phyloP scores from a whole-genome alignment of 2,329 filamentous ascomycete species.

The Polychaeton citri region DNA sequence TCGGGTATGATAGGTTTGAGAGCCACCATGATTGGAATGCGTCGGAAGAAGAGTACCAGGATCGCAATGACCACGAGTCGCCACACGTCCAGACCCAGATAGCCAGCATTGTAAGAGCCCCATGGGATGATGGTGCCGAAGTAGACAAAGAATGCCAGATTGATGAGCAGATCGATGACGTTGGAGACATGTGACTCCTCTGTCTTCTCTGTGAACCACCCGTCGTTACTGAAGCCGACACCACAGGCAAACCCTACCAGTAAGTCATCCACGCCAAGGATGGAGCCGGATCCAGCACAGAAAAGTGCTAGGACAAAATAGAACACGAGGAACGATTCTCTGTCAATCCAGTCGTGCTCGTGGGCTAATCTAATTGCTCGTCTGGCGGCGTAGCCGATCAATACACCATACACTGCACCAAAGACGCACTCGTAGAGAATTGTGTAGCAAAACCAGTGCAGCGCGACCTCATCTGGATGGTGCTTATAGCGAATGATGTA shows the following conservation, averaged over 20 bases:
- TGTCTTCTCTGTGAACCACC: conserved; percentile 96
- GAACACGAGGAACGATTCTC: conserved; percentile 95
- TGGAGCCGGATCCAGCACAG: conserved; percentile 82
- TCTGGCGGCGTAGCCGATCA: conserved; percentile 76
- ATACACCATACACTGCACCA: conserved; percentile 76
- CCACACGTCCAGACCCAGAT: conserved; percentile 71
- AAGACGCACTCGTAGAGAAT: conserved; percentile 94
- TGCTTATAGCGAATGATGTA: conserved; percentile 77
- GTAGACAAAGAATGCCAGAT: conserved; percentile 96
- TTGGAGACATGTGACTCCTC: conserved; percentile 98
- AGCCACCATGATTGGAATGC: conserved; percentile 84
- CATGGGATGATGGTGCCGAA: conserved; percentile 95
- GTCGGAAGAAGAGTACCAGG: conserved; percentile 86
- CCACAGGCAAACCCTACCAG: conserved; percentile 89
- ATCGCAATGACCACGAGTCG: conserved; percentile 85
- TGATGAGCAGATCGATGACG: conserved; percentile 94
- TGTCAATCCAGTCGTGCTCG: conserved; percentile 71
- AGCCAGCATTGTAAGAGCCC: conserved; percentile 62
- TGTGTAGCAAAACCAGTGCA: conserved; percentile 80
- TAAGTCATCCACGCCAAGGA: conserved; percentile 84
- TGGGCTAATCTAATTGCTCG: conserved; percentile 85
- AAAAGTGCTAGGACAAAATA: conserved; percentile 96
- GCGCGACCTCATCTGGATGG: conserved; percentile 53
- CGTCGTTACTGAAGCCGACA: conserved; percentile 98
- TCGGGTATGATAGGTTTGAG: conserved; percentile 91